These are phyloP conservation scores for Saccharomycopsis capsularis DNA, from an alignment of 805 yeast genomes.

Conservation along the genomic window DNA sequence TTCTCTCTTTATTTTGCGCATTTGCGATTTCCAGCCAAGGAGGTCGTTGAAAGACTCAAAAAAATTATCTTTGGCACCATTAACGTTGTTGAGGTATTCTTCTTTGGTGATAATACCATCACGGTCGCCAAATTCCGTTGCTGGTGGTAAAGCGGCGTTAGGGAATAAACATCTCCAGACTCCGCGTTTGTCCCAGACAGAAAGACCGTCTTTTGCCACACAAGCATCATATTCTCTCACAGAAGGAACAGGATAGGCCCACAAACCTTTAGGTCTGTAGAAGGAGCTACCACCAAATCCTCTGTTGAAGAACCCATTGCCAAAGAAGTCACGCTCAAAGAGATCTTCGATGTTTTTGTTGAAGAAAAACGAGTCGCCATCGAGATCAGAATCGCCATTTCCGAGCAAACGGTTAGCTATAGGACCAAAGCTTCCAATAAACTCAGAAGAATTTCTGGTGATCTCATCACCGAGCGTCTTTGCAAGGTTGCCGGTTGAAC, in stretches of 20 bases:
- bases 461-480: conserved; percentile 14
- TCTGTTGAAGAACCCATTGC: background rate
- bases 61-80: conserved; percentile 48
- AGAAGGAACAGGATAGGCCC: conserved; percentile 45
- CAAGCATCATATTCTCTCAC: conserved; percentile 57
- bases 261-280: background rate
- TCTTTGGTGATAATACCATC: conserved; percentile 38
- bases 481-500: conserved; percentile 15
- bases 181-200: conserved; percentile 80
- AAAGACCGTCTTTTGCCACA: conserved; percentile 53
- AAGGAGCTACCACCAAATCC: background rate
- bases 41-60: conserved; percentile 60
- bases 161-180: conserved; percentile 92
- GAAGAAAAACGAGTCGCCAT: background rate
- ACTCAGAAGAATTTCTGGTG: conserved; percentile 1
- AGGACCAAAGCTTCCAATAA: background rate
- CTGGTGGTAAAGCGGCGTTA: conserved; percentile 26
- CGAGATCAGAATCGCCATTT: background rate
- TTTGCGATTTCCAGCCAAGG: conserved; percentile 59
- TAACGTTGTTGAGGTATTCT: conserved; percentile 42
- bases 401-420: too few relatives aligned
- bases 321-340: background rate
- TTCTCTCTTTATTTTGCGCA: conserved; percentile 41
- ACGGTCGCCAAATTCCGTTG: conserved; percentile 39
- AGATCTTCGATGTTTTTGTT: background rate